A percentile compares a stretch with the other conserved stretches of the same genome.
Conservation (phyloP, 2,329 filamentous ascomycete genomes). For the Sporothrix sp. region DNA sequence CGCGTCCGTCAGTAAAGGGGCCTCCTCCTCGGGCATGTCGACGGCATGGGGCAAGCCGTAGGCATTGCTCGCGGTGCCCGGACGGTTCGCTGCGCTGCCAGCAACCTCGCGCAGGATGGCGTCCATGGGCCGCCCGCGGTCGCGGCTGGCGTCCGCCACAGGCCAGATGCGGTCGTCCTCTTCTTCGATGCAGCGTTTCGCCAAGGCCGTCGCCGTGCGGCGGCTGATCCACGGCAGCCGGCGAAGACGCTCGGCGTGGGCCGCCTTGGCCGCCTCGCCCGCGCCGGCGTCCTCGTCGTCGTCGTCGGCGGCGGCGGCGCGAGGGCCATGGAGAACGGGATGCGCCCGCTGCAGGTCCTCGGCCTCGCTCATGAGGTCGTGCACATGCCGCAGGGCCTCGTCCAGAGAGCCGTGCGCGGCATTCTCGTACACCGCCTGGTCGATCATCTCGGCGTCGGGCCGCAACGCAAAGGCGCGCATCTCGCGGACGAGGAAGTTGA, state of each 20-base stretch:
- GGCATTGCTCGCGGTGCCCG: background rate
- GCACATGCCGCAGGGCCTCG: slow-evolving; percentile 26
- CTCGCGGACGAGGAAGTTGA: slow-evolving; percentile 28
- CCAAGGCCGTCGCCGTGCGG: slow-evolving; percentile 25
- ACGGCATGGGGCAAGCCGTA: slow-evolving; percentile 14
- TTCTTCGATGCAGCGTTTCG: slow-evolving; percentile 26
- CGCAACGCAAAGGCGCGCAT: slow-evolving; percentile 29
- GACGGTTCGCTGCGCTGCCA: background rate
- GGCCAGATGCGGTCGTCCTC: slow-evolving; percentile 26
- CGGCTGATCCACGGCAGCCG: slow-evolving; percentile 25
- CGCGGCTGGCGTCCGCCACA: slow-evolving; percentile 22
- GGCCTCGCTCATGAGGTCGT: slow-evolving; percentile 18
- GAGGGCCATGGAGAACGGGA: too few species aligned
- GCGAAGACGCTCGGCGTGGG: slow-evolving; percentile 3
- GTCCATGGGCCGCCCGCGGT: slow-evolving; percentile 17
- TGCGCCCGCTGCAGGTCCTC: background rate
- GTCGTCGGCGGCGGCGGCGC: background rate
- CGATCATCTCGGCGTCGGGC: slow-evolving; percentile 23
- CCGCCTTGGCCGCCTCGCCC: background rate
- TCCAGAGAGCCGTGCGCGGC: slow-evolving; percentile 26
- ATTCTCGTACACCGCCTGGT: slow-evolving; percentile 27
- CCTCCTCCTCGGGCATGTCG: background rate
- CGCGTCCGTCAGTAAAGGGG: background rate
- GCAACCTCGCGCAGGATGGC: slow-evolving; percentile 9
- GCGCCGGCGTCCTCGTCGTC: background rate